A percentile compares a stretch with the other conserved stretches of the same genome.
Evolutionary conservation across 75 land plant species (phyloP).

Genomic region (Pinus taeda): DNA sequence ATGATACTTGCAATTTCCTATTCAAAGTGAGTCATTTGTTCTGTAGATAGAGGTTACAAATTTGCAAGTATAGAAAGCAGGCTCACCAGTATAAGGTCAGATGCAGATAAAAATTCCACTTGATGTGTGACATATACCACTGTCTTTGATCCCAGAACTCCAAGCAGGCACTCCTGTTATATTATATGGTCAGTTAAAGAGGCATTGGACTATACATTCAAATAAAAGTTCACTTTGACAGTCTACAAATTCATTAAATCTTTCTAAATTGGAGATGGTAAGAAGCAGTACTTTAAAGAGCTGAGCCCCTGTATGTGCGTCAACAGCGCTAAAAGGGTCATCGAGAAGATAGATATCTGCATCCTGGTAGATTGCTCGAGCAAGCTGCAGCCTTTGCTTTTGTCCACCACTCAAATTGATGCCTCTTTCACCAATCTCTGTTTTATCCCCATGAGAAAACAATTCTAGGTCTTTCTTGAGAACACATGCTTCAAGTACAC

Average conservation of each 20-base stretch:
- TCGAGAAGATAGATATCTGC: conserved; percentile 56
- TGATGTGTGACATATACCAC: conserved; percentile 87
- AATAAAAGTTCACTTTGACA: neutral
- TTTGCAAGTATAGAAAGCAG: neutral
- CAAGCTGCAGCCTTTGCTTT: conserved; percentile 82
- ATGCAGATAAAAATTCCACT: conserved; percentile 58
- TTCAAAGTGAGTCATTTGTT: neutral
- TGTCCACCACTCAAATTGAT: conserved; percentile 89
- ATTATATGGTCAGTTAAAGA: neutral
- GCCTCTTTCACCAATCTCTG: conserved; percentile 80
- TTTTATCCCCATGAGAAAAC: conserved; percentile 69
- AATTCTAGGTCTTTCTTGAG: conserved; percentile 72
- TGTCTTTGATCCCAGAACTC: conserved; percentile 57
- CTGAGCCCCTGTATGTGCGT: conserved; percentile 45
- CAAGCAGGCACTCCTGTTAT: conserved; percentile 71
- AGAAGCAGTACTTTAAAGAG: conserved; percentile 34
- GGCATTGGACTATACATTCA: neutral
- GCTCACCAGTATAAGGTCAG: conserved; percentile 16
- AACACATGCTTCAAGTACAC: conserved; percentile 63
- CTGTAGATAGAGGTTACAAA: neutral
- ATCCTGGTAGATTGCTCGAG: conserved; percentile 59
- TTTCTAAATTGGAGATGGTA: neutral
- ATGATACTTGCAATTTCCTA: neutral
- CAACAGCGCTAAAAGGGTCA: conserved; percentile 62
- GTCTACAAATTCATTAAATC: neutral